Conservation (phyloP, 2,329 filamentous ascomycete genomes). For the Penicillium sp. region DNA sequence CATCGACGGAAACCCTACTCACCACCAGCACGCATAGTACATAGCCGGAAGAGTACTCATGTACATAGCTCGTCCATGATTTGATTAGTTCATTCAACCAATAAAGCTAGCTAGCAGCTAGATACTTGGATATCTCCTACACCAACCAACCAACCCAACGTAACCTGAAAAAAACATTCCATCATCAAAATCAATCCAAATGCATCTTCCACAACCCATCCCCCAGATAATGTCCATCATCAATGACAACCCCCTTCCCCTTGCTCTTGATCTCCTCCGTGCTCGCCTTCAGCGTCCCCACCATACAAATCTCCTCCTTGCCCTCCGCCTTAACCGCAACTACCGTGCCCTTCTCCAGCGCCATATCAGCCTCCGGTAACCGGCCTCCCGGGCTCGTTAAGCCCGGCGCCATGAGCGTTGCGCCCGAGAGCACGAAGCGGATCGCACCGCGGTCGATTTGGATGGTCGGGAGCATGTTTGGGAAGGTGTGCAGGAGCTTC, state of each 20-base stretch:
- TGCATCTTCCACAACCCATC: slow-evolving; percentile 88
- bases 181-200: slow-evolving; percentile 54
- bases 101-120: slow-evolving; percentile 6
- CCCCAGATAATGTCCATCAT: slow-evolving; percentile 90
- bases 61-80: slow-evolving; percentile 13
- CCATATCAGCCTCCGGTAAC: slow-evolving; percentile 67
- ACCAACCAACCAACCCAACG: neutral
- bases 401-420: slow-evolving; percentile 94
- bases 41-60: neutral
- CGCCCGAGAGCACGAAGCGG: slow-evolving; percentile 91
- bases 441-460: slow-evolving; percentile 96
- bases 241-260: slow-evolving; percentile 92
- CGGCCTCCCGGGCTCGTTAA: slow-evolving; percentile 82
- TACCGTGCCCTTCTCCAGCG: slow-evolving; percentile 78
- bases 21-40: neutral
- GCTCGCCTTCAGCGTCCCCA: slow-evolving; percentile 81
- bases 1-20: slow-evolving; percentile 2
- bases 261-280: slow-evolving; percentile 93
- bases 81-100: slow-evolving; percentile 16
- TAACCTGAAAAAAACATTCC: neutral
- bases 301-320: slow-evolving; percentile 87
- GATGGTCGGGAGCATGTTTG: slow-evolving; percentile 78
- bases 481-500: slow-evolving; percentile 86
- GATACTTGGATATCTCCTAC: neutral
- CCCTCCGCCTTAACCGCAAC: slow-evolving; percentile 92